Evolutionary conservation across 2,329 filamentous ascomycete species (phyloP).

Genomic region (Neopestalotiopsis sp.): DNA sequence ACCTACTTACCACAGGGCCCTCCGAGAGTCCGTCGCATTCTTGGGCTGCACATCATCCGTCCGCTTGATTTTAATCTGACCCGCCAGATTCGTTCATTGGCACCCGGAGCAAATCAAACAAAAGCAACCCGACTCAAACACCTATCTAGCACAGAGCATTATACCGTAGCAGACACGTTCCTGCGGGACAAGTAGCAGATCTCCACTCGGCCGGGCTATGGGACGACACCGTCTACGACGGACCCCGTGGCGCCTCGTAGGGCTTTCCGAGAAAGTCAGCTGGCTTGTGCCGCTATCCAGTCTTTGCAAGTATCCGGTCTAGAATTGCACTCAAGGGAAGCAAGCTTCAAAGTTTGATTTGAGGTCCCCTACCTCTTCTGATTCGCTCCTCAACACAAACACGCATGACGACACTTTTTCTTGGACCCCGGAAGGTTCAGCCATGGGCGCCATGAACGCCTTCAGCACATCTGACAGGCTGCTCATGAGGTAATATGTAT

Average conservation of each 20-base stretch:
- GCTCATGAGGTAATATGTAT: not conserved
- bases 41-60: conserved; percentile 1
- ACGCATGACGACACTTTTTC: conserved; percentile 5
- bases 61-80: not conserved
- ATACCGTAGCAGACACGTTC: not conserved
- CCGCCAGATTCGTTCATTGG: not conserved
- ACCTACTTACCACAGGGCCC: not conserved
- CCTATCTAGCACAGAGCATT: not conserved
- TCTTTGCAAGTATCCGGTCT: not conserved
- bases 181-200: not conserved
- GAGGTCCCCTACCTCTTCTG: not conserved
- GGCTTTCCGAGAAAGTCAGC: conserved; percentile 10
- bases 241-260: conserved; percentile 9
- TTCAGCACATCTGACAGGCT: conserved; percentile 3
- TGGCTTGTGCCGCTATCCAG: conserved; percentile 4
- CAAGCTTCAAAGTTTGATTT: conserved; percentile 10
- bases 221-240: not conserved
- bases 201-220: not conserved
- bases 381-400: not conserved
- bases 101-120: not conserved
- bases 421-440: not conserved
- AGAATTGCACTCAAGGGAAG: not conserved
- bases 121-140: not conserved
- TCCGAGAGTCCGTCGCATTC: not conserved
- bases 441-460: conserved; percentile 4